Conservation (phyloP, 202 grass and related monocot genomes). For the Hordeum pubiflorum region DNA sequence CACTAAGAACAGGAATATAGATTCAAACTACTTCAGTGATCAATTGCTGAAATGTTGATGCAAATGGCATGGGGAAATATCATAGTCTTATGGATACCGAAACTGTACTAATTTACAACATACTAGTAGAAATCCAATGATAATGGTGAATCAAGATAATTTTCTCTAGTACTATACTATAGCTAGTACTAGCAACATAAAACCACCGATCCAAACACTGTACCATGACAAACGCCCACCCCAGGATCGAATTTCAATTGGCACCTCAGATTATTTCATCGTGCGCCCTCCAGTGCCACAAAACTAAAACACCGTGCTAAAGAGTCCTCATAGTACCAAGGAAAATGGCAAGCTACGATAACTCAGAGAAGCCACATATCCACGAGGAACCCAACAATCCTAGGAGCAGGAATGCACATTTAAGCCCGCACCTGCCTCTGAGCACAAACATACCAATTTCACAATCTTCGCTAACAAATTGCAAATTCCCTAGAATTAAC, state of each 20-base stretch:
- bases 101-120: neutral
- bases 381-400: neutral
- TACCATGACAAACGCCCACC: neutral
- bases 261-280: neutral
- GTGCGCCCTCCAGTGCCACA: neutral
- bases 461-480: neutral
- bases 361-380: neutral
- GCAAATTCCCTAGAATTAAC: neutral
- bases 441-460: neutral
- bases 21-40: neutral
- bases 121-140: neutral
- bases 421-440: neutral
- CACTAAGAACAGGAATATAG: neutral
- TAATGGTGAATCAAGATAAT: neutral
- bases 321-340: neutral
- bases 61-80: neutral
- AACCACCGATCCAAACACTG: neutral
- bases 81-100: neutral
- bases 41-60: neutral
- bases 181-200: neutral
- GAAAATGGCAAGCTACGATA: neutral
- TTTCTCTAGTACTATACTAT: neutral
- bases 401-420: neutral
- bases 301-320: neutral
- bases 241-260: neutral